Evolutionary conservation across 805 yeast species (phyloP), one percentile per base, ranked within the genome.

Genomic region (Saccharomycopsis fibuligera): DNA sequence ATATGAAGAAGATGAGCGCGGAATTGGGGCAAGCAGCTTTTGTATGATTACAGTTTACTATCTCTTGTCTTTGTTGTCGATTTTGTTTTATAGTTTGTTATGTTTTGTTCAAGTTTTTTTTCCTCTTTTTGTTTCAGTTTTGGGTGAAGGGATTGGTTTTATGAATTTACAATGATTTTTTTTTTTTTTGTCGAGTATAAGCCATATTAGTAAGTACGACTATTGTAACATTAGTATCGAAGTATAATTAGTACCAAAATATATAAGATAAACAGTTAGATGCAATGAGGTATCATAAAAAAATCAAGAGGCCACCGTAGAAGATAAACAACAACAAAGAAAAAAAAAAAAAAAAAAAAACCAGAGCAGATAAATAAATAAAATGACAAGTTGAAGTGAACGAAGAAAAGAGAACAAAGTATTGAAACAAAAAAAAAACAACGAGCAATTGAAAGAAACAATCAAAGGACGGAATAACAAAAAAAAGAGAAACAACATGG

Each of bases 1-100:
- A 52, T 22, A 47, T 52, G 47, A 52, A 43, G 24, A 46, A 41
- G 33, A 50, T 52, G 49, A 36, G 22, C 17, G 29, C 16, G 9
- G 49, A 49, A 22, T 30, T 51, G 17, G 38, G 25, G 21, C 37
- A 33, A 33, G n/a, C 8, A 12, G 37, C n/a, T 8, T 33, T 33
- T 33, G 37, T 10, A 12, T 27, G 31, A 27, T 12, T 8, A 8
- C 31, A 27, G 31, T 12, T 12, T 27, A 12, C 31, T 27, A 8
- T 27, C 12, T 27, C 10, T 27, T 27, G 31, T 27, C 12, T 27
- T 27, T 27, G 12, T 27, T 27, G 31, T 27, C 31, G 12, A 12
- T 27, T 27, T 27, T 27, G 12, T 8, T 27, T 27, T 27, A 8
- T 27, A 8, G 31, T 8, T 27, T 27, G 31, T 27, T 27, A 8